Base-by-base conservation (phyloP, 2,329 filamentous ascomycete genomes). In the Leptographium flavum region DNA sequence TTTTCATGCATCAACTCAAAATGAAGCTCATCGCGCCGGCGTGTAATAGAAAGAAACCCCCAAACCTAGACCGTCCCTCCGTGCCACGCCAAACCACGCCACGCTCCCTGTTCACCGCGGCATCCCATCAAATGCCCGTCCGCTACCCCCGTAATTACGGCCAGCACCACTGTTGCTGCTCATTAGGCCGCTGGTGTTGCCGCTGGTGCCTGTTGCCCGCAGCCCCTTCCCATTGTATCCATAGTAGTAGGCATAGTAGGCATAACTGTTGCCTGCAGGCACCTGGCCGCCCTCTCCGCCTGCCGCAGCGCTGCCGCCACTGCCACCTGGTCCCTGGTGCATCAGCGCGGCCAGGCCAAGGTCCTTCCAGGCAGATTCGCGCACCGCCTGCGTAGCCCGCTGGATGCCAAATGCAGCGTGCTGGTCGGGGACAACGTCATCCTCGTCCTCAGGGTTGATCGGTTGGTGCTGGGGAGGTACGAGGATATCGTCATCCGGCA, bases 331-430 rank as follows among this genome's bases (percentile, higher is more conserved):
- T 0, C 78, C 82, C 49, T 74, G 72, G 33, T 66, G 71, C 75
- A 88, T 79, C 56, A 92, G 65, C 47, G 78, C 74, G 6, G 69
- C 70, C n/a, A 92, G 66, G 0, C 83, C 82, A 7, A 90, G 64
- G 57, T 92, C 85, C 58, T 81, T 81, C 85, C 85, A 93, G 8
- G 78, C 79, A 1, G 81, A 71, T 63, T 87, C 83, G 55, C 72
- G 74, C 54, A 69, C 71, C 51, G 74, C 73, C 63, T 87, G 81
- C 15, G 83, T 88, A 10, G 85, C 85, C 53, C 83, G 75, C 60
- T 85, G 79, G 55, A 93, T 92, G 33, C 85, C 86, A 59, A 92
- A 92, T 0, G 85, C 86, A 13, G 85, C 85, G 58, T 92, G 85
- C 64, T 92, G 85, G 61, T 92, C 84, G 0, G 86, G 85, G 5